These are phyloP conservation scores for Coniosporium tulheliwenetii DNA, from an alignment of 2,329 filamentous ascomycete species.

Conservation along the genomic window DNA sequence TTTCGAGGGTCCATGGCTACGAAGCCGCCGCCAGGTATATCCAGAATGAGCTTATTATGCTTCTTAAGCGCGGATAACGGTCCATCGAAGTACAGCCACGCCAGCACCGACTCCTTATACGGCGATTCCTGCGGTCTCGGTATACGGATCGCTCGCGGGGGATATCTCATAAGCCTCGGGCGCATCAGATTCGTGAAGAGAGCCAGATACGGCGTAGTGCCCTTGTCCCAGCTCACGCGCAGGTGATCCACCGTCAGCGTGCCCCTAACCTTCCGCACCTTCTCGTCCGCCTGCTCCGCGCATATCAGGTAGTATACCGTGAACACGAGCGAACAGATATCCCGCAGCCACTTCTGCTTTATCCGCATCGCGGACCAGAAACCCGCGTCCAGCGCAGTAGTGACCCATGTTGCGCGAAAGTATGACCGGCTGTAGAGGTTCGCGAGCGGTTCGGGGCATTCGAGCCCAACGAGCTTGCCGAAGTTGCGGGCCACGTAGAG, in stretches of 20 bases:
- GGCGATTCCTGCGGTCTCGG: slow-evolving; percentile 63
- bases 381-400: slow-evolving; percentile 85
- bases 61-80: slow-evolving; percentile 61
- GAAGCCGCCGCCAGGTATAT: slow-evolving; percentile 87
- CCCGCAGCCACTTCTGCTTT: slow-evolving; percentile 60
- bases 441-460: slow-evolving; percentile 82
- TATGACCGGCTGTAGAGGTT: slow-evolving; percentile 88
- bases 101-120: slow-evolving; percentile 68
- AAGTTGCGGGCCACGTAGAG: slow-evolving; percentile 89
- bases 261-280: slow-evolving; percentile 78
- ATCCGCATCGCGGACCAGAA: slow-evolving; percentile 99
- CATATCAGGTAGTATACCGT: slow-evolving; percentile 83
- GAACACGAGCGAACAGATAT: slow-evolving; percentile 71
- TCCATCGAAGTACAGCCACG: slow-evolving; percentile 91
- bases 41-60: slow-evolving; percentile 65
- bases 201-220: slow-evolving; percentile 69
- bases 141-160: slow-evolving; percentile 70
- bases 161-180: slow-evolving; percentile 65
- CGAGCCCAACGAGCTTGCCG: slow-evolving; percentile 76
- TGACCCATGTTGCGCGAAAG: slow-evolving; percentile 92
- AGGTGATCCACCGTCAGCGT: slow-evolving; percentile 83
- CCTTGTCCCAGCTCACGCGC: slow-evolving; percentile 89
- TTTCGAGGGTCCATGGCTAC: slow-evolving; percentile 93
- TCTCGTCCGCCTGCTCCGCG: slow-evolving; percentile 89
- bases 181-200: slow-evolving; percentile 58